A percentile compares a stretch with the other conserved stretches of the same genome.
phyloP scores from a whole-genome alignment of 768 basidiomycete genomes.

The Boletus insuetus region DNA sequence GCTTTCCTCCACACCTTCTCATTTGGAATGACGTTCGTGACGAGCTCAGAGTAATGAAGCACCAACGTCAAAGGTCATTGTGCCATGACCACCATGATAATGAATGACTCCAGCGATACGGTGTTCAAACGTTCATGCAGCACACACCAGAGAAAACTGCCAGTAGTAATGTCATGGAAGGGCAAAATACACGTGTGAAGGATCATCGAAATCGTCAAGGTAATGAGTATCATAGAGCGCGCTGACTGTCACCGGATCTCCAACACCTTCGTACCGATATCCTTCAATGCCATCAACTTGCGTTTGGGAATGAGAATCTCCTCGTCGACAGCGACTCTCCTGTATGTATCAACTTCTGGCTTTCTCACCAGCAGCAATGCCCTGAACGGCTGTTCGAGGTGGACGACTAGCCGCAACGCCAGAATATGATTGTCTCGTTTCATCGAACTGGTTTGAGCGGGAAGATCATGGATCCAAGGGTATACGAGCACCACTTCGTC shows the following conservation, averaged over 20 bases:
- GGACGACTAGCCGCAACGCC: not conserved
- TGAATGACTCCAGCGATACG: too few species aligned
- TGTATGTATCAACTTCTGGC: not conserved
- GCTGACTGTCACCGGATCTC: not conserved
- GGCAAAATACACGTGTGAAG: too few species aligned
- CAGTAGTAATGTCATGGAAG: too few species aligned
- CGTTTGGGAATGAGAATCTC: not conserved
- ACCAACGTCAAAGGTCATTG: too few species aligned
- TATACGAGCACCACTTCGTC: not conserved
- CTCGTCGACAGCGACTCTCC: not conserved
- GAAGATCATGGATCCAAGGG: not conserved
- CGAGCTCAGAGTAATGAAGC: too few species aligned
- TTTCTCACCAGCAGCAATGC: not conserved
- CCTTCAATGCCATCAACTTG: not conserved
- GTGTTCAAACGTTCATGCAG: too few species aligned
- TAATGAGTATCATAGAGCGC: not conserved
- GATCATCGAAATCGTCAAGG: too few species aligned
- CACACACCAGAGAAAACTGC: too few species aligned
- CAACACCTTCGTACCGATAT: not conserved
- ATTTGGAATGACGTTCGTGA: too few species aligned
- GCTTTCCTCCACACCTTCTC: too few species aligned
- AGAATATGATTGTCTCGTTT: not conserved
- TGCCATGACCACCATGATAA: too few species aligned
- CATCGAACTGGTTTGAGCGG: not conserved
- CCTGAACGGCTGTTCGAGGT: conserved; percentile 1